Base-by-base conservation (phyloP, 257 asterid species). In the Haberlea rhodopensis region DNA sequence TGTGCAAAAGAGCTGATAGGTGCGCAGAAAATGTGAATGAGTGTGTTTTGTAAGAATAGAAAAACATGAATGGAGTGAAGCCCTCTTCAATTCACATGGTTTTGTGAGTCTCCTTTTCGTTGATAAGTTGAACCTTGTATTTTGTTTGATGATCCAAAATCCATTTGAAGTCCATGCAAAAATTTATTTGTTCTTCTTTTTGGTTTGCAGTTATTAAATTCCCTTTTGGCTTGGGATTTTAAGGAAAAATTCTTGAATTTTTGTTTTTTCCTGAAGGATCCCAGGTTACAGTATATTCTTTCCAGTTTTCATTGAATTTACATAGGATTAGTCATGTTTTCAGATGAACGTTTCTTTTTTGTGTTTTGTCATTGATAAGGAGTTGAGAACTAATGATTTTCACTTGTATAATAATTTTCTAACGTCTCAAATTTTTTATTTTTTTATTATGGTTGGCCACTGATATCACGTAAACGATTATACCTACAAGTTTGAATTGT, bases 41-140 rank as follows among this genome's bases (percentile, higher is more conserved):
- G 8, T 29, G 15, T 34, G 15, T 9, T 34, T 34, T 34, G 15
- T 34, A 15, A 34, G 43, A 13, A 4, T 34, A 8, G 43, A 34
- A 9, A 29, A 43, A 53, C 31, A 57, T 40, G 28, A 62, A 45
- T 54, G 37, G 21, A 25, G 68, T 40, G 68, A 34, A 40, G 29
- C 37, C 29, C 3, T 49, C 53, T 57, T 62, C 49, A 46, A 32
- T 70, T 74, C 74, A 58, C 43, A 40, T 66, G 65, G 21, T 51
- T 67, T 57, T 32, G 83, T 78, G 71, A 75, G 81, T 72, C 26
- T 69, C 63, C 51, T n/a, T 61, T 48, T 43, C 45, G 23, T 71
- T 65, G 68, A 53, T 65, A 34, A 34, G 43, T 65, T 49, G 51
- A 58, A 61, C 70, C 48, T 16, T 22, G 31, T 61, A 1, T 57